Base-by-base conservation (phyloP, 192 early-diverging fungal genomes). In the Linnemannia exigua region DNA sequence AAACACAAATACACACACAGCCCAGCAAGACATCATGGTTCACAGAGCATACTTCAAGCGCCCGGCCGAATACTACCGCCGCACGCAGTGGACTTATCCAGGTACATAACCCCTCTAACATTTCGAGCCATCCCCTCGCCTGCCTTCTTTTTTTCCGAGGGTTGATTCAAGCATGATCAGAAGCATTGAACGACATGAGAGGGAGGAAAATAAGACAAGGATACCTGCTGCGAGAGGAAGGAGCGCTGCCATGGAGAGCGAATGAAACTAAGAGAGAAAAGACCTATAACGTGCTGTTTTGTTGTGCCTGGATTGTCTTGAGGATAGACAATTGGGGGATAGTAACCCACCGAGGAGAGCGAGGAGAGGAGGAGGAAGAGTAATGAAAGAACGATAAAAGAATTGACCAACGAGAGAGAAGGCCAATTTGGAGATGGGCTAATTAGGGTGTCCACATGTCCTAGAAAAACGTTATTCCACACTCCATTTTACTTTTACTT, bases 51-150 rank as follows among this genome's bases (percentile, higher is more conserved):
- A 84, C 44, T 84, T 78, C 72, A 84, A 77, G 74, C 67, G 48
- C 5, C 84, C 84, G 0, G 69, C 52, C 11, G 84, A 86, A 70
- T 86, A 80, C 70, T 86, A 86, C 75, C 67, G 70, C 1, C 71
- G 74, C 70, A 72, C 48, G 5, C 67, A 50, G 4, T 86, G 84
- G 84, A 80, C 84, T 25, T 86, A 86, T 66, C 84, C 84, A 76
- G 84, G 84, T 86, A 86, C 22, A 63, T 33, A n/a, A n/a, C n/a
- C n/a, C n/a, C n/a, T n/a, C 9, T 44, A 6, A 44, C 58, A 63
- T 63, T 63, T n/a, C n/a, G n/a, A n/a, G n/a, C n/a, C n/a, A n/a
- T n/a, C n/a, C n/a, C n/a, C n/a, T n/a, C n/a, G n/a, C 28, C 31
- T 22, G 3, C 14, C 16, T 74, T 37, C 6, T 25, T 20, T 52